Conservation (phyloP, 805 yeast genomes). For the Spathaspora passalidarum region DNA sequence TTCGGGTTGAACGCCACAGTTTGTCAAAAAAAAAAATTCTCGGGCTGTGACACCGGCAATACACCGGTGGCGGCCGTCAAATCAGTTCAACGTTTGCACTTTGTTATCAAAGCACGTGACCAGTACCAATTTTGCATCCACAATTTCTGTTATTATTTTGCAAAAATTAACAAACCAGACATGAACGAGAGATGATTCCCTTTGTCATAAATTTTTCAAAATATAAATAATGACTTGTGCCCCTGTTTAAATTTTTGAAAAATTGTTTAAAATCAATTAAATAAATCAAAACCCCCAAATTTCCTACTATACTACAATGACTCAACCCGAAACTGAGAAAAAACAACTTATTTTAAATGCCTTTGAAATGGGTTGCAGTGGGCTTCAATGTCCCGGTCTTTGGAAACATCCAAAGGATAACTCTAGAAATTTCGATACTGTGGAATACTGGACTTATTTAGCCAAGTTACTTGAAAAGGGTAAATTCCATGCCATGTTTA, state of each 20-base stretch:
- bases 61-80: no score
- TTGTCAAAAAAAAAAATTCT: no score
- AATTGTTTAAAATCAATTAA: no score
- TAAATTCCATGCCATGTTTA: constrained; percentile 35
- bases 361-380: constrained; percentile 30
- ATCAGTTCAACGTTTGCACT: no score
- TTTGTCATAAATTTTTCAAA: neutral
- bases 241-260: neutral
- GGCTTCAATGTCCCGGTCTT: constrained; percentile 22
- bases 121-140: constrained; percentile 2
- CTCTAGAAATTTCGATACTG: constrained; percentile 20
- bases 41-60: no score
- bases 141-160: neutral
- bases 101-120: neutral
- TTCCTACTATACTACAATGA: neutral
- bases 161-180: neutral
- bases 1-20: no score
- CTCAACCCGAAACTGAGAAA: neutral
- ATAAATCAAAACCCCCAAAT: neutral
- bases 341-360: constrained; percentile 32
- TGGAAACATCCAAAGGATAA: constrained; percentile 41
- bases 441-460: constrained; percentile 31
- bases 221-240: neutral
- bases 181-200: neutral
- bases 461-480: constrained; percentile 39